Percentiles rank a stretch among this genome's conserved stretches.
These are phyloP conservation scores for Papilionanthe hybrid DNA, from an alignment of 116 monocot species.

Conservation along the genomic window DNA sequence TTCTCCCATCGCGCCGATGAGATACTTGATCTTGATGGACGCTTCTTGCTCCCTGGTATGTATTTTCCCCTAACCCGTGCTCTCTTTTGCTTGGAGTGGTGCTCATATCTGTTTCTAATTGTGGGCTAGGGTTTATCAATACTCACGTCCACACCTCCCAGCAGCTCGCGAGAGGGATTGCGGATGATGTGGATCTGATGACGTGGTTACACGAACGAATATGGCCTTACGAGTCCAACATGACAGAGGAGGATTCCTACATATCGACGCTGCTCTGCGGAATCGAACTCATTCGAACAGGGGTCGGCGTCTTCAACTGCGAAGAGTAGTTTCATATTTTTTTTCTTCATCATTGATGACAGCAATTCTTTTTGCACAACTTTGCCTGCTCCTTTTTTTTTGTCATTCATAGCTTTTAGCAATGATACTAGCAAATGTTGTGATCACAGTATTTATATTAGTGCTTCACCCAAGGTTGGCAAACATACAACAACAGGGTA, in stretches of 20 bases:
- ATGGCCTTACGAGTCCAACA: constrained; percentile 84
- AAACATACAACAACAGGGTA: no score
- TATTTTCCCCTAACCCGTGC: background rate
- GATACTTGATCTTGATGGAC: constrained; percentile 51
- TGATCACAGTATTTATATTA: no score
- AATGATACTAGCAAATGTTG: no score
- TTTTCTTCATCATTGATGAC: background rate
- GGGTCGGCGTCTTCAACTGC: constrained; percentile 34
- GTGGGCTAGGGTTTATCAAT: constrained; percentile 65
- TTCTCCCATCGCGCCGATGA: constrained; percentile 46
- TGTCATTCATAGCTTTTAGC: no score
- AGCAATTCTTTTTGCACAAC: no score
- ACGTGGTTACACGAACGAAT: constrained; percentile 89
- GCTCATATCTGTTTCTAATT: background rate
- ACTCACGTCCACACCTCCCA: constrained; percentile 98
- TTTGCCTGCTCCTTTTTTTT: no score
- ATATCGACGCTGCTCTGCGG: constrained; percentile 85
- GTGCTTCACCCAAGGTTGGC: no score
- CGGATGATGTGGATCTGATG: constrained; percentile 85
- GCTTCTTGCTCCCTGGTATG: constrained; percentile 70
- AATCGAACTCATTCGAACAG: constrained; percentile 84
- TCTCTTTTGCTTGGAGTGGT: background rate
- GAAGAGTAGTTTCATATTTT: background rate
- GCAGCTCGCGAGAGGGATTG: constrained; percentile 86
- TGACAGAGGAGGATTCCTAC: constrained; percentile 88